phyloP scores from a whole-genome alignment of 176 grass and related monocot genomes.

The Poa pratensis region DNA sequence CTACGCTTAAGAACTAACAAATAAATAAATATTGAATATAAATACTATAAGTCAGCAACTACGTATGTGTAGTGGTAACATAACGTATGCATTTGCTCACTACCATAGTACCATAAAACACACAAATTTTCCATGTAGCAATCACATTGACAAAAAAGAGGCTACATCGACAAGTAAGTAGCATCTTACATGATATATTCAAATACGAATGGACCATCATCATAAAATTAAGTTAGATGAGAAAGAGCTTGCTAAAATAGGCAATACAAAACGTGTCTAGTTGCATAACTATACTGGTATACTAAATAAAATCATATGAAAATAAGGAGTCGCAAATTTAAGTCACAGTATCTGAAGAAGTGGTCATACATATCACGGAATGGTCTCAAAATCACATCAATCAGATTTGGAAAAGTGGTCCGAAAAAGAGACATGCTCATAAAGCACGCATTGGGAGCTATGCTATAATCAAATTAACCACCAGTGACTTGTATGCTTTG shows the following conservation, averaged over 20 bases:
- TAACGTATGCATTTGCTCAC: background rate
- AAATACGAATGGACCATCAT: background rate
- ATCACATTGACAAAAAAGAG: constrained; percentile 10
- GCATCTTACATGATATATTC: constrained; percentile 17
- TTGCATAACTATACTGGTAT: background rate
- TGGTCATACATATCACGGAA: constrained; percentile 17
- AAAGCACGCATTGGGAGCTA: constrained; percentile 26
- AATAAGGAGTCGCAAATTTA: background rate
- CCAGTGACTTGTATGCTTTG: constrained; percentile 1
- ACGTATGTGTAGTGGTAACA: constrained; percentile 4
- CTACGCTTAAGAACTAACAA: background rate
- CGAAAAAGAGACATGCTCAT: background rate
- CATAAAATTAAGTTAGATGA: constrained; percentile 3
- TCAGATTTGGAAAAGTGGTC: background rate
- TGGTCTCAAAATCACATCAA: background rate
- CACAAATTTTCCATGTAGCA: background rate
- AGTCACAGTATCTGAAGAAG: background rate
- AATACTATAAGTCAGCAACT: background rate
- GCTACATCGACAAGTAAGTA: background rate
- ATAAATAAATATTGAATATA: background rate
- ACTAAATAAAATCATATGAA: background rate
- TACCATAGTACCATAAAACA: background rate
- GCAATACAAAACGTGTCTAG: background rate
- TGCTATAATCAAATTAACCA: constrained; percentile 30
- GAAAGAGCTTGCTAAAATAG: constrained; percentile 18